These are phyloP conservation scores for Rosa rugosa DNA, from an alignment of 306 rosid genomes.

Conservation along the genomic window DNA sequence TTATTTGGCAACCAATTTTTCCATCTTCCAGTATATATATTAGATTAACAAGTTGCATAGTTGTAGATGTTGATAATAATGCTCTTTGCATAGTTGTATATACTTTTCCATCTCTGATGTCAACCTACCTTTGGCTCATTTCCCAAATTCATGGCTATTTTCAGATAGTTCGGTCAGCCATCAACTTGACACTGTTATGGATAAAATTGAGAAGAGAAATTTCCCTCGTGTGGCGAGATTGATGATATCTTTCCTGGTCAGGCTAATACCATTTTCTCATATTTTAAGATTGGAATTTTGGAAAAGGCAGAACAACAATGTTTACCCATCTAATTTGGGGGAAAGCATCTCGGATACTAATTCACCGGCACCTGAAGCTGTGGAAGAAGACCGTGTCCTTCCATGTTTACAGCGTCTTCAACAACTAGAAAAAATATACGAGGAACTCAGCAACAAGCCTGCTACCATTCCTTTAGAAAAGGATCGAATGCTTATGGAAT, in stretches of 20 bases:
- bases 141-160: slow-evolving; percentile 19
- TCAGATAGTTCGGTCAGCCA: slow-evolving; percentile 47
- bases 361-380: slow-evolving; percentile 47
- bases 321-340: slow-evolving; percentile 52
- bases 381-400: slow-evolving; percentile 53
- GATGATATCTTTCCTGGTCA: slow-evolving; percentile 52
- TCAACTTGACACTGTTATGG: slow-evolving; percentile 46
- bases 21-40: slow-evolving; percentile 15
- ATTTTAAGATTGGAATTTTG: slow-evolving; percentile 51
- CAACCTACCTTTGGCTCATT: slow-evolving; percentile 10
- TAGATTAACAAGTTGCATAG: not conserved
- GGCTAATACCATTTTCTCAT: slow-evolving; percentile 46
- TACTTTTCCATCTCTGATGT: not conserved
- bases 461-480: slow-evolving; percentile 77
- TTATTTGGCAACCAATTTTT: slow-evolving; percentile 20
- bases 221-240: slow-evolving; percentile 38
- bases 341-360: slow-evolving; percentile 38
- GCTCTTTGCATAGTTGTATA: not conserved
- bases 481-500: slow-evolving; percentile 76
- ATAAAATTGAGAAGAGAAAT: slow-evolving; percentile 49
- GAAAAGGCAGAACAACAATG: slow-evolving; percentile 56
- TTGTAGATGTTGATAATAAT: not conserved
- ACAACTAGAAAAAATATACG: slow-evolving; percentile 63
- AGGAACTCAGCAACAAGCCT: slow-evolving; percentile 71
- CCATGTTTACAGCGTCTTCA: slow-evolving; percentile 80